Conservation (phyloP, 148 eudicot genomes). For the Rhododendron vialii region DNA sequence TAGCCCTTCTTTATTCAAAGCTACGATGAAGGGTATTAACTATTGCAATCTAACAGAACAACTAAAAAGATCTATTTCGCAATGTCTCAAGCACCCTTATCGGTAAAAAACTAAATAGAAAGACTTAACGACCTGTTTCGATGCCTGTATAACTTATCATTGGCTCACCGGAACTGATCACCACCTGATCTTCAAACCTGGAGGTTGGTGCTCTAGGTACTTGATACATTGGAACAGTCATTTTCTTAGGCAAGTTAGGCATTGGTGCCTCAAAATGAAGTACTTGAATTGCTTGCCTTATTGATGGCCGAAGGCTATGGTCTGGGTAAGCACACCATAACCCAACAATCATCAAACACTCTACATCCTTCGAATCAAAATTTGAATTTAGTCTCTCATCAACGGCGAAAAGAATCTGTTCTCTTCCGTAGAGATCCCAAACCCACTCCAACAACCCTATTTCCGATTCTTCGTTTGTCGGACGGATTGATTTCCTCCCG, state of each 20-base stretch:
- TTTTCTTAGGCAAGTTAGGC: slow-evolving; percentile 22
- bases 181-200: not conserved
- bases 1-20: no score
- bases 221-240: slow-evolving; percentile 23
- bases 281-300: slow-evolving; percentile 38
- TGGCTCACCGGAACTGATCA: slow-evolving; percentile 8
- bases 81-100: not conserved
- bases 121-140: slow-evolving; percentile 13
- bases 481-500: slow-evolving; percentile 32
- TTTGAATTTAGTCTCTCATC: slow-evolving; percentile 28
- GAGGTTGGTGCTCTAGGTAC: not conserved
- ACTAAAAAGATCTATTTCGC: no score
- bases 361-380: slow-evolving; percentile 26
- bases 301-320: slow-evolving; percentile 34
- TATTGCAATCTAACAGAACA: no score
- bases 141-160: slow-evolving; percentile 16
- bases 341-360: slow-evolving; percentile 43
- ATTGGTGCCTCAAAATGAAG: slow-evolving; percentile 36
- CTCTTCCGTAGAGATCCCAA: slow-evolving; percentile 41
- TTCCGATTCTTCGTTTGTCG: not conserved
- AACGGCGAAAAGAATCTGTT: slow-evolving; percentile 22
- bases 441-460: slow-evolving; percentile 39
- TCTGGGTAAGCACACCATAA: slow-evolving; percentile 64
- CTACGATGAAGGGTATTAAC: no score
- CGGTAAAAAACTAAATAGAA: no score